Base-by-base conservation (phyloP, 345 rosid genomes). In the Acer campestre region DNA sequence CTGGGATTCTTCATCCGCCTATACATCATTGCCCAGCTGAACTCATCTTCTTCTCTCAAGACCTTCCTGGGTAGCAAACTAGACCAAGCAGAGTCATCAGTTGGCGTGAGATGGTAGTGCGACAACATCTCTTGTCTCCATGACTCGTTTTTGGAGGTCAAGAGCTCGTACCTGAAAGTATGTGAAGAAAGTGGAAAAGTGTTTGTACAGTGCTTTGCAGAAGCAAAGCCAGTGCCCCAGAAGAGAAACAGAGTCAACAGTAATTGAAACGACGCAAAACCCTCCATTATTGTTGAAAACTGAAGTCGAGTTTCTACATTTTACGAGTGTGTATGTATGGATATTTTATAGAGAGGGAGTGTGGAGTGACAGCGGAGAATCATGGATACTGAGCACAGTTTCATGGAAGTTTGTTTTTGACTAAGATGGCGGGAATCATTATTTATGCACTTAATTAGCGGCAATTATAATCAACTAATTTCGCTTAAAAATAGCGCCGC, bases 1-100 rank as follows among this genome's bases (percentile, higher is more conserved):
- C 40, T 56, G 20, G 81, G 68, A 68, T 49, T 73, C 74, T 85
- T 83, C 80, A 82, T 71, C 70, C 82, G 87, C 72, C 86, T 84
- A 64, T 96, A 94, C 88, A 86, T 75, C 90, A 90, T 62, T 23
- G 90, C 77, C 98, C 99, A 96, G 71, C 81, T 80, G 62, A 81
- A 80, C 62, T 92, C 95, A 66, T 89, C 89, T 73, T 84, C 94
- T 78, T 92, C 91, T 76, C 79, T 91, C 63, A 92, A 68, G 27
- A 85, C 51, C 91, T 90, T 96, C 72, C 97, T 88, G 8, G 98
- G 97, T 25, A 92, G 78, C 89, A 93, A 80, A 84, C 74, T 84
- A 62, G 89, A 77, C 98, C 98, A 96, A 77, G 95, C 91, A 0
- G 89, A 75, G 23, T 96, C 98, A 80, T 96, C 98, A 4, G 95